Percentiles rank a stretch among this genome's conserved stretches.
phyloP scores from a whole-genome alignment of 176 grass and related monocot species.

The Juncus effusus region DNA sequence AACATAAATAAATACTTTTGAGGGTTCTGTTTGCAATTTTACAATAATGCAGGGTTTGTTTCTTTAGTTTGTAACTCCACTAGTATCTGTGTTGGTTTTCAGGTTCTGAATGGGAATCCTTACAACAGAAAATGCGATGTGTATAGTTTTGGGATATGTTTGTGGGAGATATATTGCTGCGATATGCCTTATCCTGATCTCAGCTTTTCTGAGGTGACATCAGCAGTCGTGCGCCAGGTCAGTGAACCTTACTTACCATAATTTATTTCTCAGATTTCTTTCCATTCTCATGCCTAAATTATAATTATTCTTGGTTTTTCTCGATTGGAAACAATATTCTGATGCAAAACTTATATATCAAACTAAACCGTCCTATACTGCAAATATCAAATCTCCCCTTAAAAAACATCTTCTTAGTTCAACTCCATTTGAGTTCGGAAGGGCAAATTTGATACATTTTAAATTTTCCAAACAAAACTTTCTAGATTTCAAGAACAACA shows the following conservation, averaged over 20 bases:
- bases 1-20: background rate
- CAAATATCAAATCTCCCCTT: no score
- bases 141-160: constrained; percentile 94
- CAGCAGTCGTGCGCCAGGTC: constrained; percentile 97
- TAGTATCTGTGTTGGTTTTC: constrained; percentile 7
- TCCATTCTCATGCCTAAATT: background rate
- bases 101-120: constrained; percentile 94
- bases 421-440: no score
- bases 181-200: constrained; percentile 99
- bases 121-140: constrained; percentile 99
- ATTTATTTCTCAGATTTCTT: background rate
- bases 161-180: constrained; percentile 99
- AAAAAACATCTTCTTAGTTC: no score
- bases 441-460: no score
- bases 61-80: constrained; percentile 15
- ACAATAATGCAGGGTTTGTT: background rate
- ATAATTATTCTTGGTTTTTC: no score
- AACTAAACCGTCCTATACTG: no score
- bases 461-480: no score
- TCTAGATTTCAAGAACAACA: no score
- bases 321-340: no score
- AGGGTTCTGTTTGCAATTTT: background rate
- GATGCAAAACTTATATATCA: no score
- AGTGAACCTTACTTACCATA: constrained; percentile 8
- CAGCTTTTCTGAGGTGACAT: constrained; percentile 94